Percentiles rank a stretch among this genome's conserved stretches.
Conservation (phyloP, 768 basidiomycete genomes). For the Suillus alpinus region DNA sequence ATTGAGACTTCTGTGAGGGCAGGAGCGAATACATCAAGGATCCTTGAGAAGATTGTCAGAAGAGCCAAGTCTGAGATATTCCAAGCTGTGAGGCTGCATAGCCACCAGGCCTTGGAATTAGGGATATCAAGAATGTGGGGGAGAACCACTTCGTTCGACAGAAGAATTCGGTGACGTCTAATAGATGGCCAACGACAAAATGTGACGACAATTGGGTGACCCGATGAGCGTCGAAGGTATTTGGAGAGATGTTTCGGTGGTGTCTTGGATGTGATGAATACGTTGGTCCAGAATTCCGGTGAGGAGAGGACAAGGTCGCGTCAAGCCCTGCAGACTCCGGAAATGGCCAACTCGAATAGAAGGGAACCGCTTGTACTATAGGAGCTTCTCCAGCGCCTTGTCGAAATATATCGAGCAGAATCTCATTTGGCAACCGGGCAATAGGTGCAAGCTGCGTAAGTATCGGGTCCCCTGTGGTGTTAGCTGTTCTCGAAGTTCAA, state of each 20-base stretch:
- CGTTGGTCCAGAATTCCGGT: constrained; percentile 11
- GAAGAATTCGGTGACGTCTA: background rate
- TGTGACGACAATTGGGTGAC: constrained; percentile 4
- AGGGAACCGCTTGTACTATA: background rate
- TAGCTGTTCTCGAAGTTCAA: background rate
- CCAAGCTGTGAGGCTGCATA: constrained; percentile 12
- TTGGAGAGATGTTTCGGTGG: constrained; percentile 4
- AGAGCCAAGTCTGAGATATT: constrained; percentile 13
- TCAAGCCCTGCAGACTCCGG: constrained; percentile 17
- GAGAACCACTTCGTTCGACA: constrained; percentile 6
- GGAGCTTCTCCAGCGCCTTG: constrained; percentile 4
- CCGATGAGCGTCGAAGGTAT: constrained; percentile 11
- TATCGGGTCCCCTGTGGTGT: background rate
- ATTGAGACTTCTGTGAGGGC: constrained; percentile 11
- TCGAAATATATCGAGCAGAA: too few relatives aligned
- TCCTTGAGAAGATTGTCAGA: constrained; percentile 5
- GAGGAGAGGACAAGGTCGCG: constrained; percentile 1
- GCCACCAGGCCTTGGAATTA: constrained; percentile 2
- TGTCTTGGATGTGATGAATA: constrained; percentile 16
- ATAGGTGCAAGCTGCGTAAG: constrained; percentile 16
- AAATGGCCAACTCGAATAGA: constrained; percentile 3
- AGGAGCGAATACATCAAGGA: constrained; percentile 5
- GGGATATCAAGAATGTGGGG: background rate
- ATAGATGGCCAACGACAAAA: constrained; percentile 14
- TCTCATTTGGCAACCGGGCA: constrained; percentile 18